These are phyloP conservation scores for Colletotrichum graminicola DNA, from an alignment of 2,329 filamentous ascomycete species.

Conservation along the genomic window DNA sequence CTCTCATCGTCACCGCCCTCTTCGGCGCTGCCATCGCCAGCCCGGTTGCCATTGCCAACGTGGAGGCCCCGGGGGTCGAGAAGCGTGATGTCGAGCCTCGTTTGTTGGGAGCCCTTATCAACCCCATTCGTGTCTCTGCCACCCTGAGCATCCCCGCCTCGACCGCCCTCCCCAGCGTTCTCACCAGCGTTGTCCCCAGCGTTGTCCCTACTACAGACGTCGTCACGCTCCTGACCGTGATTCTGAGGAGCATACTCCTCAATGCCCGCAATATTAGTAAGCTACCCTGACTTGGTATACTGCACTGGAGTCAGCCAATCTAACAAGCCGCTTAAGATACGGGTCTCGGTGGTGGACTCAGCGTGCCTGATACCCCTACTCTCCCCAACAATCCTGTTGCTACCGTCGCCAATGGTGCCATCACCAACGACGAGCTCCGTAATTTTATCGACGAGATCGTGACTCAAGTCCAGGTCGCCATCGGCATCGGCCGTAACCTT, in stretches of 20 bases:
- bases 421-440: not conserved
- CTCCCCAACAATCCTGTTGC: slow-evolving; percentile 1
- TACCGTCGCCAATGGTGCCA: not conserved
- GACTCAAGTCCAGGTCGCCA: not conserved
- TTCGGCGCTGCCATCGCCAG: slow-evolving; percentile 23
- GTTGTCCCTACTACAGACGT: too few species aligned
- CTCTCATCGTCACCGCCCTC: slow-evolving; percentile 31
- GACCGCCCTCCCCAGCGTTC: not conserved
- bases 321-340: not conserved
- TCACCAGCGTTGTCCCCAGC: too few species aligned
- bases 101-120: not conserved
- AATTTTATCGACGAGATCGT: slow-evolving; percentile 12
- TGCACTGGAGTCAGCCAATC: too few species aligned
- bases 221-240: fast-evolving
- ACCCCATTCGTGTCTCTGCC: too few species aligned
- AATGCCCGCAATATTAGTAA: not conserved
- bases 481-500: not conserved
- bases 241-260: not conserved
- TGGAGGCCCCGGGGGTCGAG: not conserved
- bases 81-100: slow-evolving; percentile 15
- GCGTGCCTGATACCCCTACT: not conserved
- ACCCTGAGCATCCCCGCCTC: too few species aligned
- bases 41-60: slow-evolving; percentile 28
- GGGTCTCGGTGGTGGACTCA: not conserved
- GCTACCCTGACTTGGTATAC: not conserved